Percentiles rank a stretch among this genome's conserved stretches.
Conservation (phyloP, 805 yeast genomes). For the Saccharomycopsis guyanensis region DNA sequence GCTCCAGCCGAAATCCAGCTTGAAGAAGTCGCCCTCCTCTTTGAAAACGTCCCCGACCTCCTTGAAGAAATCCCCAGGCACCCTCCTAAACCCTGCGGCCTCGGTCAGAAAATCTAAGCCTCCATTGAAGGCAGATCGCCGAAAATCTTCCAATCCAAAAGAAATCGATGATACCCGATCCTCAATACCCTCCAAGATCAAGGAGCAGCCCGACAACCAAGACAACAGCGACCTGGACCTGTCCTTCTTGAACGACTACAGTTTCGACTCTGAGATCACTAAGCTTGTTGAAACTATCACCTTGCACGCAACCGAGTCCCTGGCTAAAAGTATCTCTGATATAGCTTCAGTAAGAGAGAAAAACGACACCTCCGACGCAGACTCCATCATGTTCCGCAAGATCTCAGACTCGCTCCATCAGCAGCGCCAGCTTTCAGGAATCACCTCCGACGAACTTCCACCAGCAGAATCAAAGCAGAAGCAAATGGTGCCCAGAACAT, state of each 20-base stretch:
- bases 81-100: no score
- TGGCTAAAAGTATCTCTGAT: neutral
- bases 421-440: neutral
- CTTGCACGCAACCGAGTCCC: neutral
- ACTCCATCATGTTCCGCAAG: neutral
- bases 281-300: neutral
- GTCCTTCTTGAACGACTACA: conserved; percentile 13
- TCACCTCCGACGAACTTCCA: neutral
- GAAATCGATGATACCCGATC: neutral
- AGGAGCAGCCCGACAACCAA: neutral
- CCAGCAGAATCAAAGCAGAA: neutral
- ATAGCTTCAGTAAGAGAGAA: neutral
- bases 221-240: conserved; percentile 2
- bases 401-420: neutral
- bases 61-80: neutral
- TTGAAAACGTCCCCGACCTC: neutral
- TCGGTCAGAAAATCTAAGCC: no score
- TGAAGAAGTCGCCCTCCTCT: neutral
- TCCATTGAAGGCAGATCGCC: neutral
- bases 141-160: neutral
- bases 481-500: neutral
- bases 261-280: conserved; percentile 11
- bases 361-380: neutral
- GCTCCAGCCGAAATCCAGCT: neutral
- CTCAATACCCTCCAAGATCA: neutral